These are phyloP conservation scores for Rhodotorula sp. DNA, from an alignment of 1,284 basidiomycete species.

Conservation along the genomic window DNA sequence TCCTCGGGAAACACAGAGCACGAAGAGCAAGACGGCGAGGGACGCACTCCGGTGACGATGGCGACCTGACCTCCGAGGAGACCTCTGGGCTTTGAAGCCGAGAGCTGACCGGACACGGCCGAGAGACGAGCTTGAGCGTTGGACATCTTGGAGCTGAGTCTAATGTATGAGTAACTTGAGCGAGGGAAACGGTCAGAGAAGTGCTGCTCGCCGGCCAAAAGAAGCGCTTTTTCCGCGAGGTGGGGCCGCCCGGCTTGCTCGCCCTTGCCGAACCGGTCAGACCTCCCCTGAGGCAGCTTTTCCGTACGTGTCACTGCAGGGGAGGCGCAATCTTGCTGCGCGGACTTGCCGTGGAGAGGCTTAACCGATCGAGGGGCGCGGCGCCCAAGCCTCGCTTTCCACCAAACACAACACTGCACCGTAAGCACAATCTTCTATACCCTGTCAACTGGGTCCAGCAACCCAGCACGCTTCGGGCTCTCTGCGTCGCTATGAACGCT, in stretches of 20 bases:
- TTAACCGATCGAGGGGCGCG: too few relatives aligned
- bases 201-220: neutral
- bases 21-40: neutral
- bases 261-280: too few relatives aligned
- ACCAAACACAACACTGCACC: too few relatives aligned
- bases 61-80: conserved; percentile 73
- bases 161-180: neutral
- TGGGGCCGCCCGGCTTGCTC: neutral
- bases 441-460: neutral
- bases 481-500: neutral
- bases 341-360: too few relatives aligned
- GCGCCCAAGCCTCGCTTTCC: too few relatives aligned
- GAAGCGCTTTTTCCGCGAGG: neutral
- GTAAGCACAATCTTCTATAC: neutral
- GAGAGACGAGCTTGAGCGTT: conserved; percentile 14
- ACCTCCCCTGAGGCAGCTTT: too few relatives aligned
- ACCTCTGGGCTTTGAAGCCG: conserved; percentile 57
- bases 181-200: neutral
- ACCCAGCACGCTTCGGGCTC: conserved; percentile 4
- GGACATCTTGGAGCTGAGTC: neutral
- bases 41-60: conserved; percentile 69
- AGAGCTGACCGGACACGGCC: conserved; percentile 62
- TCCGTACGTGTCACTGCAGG: too few relatives aligned
- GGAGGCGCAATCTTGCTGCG: too few relatives aligned
- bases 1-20: too few relatives aligned